Evolutionary conservation across 345 rosid species (phyloP), one percentile per base, ranked within the genome.

Genomic region (Heritiera fomes): DNA sequence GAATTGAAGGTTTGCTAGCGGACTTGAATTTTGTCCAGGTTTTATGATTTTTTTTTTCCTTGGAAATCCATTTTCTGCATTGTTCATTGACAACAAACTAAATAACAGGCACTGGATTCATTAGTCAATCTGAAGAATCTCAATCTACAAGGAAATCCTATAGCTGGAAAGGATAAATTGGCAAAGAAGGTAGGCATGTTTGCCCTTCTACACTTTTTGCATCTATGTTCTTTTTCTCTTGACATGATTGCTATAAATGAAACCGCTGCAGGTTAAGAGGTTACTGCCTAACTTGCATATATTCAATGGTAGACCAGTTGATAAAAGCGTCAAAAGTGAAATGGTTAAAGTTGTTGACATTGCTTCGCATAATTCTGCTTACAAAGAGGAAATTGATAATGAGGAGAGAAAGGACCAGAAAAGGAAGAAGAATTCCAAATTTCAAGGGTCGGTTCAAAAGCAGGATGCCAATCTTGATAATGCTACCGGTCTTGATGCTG

Each of bases 81-180:
- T 75, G 20, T 14, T 62, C 32, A 38, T 41, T 68, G 47, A 4
- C n/a, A 61, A 58, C 80, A 52, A 71, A 46, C 62, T 49, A 23
- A 77, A 78, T 78, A 77, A 72, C 85, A 95, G 98, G 92, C 89
- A 55, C 84, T 93, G 83, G 89, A 84, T 38, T 87, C 88, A 64
- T 73, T 92, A 13, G 85, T 87, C 66, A 83, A 87, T 79, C 83
- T 93, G 78, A 84, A 85, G 75, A 93, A 90, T 85, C 90, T 95
- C 82, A 95, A 92, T 83, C 79, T 95, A 76, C 91, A 80, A 77
- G 97, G 99, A 75, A 95, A 95, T 84, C 97, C 94, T 1, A 71
- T 95, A 79, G 88, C 92, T 40, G 93, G 90, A 40, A 88, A 84
- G 4, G 95, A 89, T 49, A 93, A 91, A 83, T 78, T 89, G 58